Percentiles rank a stretch among this genome's conserved stretches.
These are phyloP conservation scores for Tricholoma saponaceum DNA, from an alignment of 768 basidiomycete genomes.

Conservation along the genomic window DNA sequence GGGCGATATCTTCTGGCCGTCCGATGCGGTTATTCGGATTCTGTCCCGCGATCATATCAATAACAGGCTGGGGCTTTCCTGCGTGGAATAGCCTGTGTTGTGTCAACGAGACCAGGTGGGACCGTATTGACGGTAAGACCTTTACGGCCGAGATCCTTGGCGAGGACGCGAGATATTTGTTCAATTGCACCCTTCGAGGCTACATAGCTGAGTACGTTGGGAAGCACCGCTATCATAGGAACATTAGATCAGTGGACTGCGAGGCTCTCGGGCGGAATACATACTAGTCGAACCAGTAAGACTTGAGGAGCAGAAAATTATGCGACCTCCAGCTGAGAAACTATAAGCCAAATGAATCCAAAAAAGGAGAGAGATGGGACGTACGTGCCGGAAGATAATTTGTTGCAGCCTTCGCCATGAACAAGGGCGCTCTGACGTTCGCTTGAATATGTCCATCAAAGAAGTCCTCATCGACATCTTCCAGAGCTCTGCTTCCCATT, in stretches of 20 bases:
- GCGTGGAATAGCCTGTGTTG: slow-evolving; percentile 50
- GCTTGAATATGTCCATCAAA: slow-evolving; percentile 48
- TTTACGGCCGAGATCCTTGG: slow-evolving; percentile 50
- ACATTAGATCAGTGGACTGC: too few species aligned
- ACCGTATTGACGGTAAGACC: slow-evolving; percentile 57
- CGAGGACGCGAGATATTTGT: slow-evolving; percentile 52
- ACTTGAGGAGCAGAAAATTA: slow-evolving; percentile 55
- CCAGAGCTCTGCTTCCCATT: slow-evolving; percentile 47
- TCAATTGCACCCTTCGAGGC: slow-evolving; percentile 57
- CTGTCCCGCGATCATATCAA: slow-evolving; percentile 40
- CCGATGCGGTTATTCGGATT: slow-evolving; percentile 46
- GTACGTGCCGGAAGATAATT: slow-evolving; percentile 40
- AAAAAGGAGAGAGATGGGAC: slow-evolving; percentile 13
- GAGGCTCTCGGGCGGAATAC: background rate
- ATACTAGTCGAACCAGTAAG: slow-evolving; percentile 38
- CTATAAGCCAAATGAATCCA: background rate
- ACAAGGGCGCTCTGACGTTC: slow-evolving; percentile 59
- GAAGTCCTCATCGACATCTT: slow-evolving; percentile 46
- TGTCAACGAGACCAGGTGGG: slow-evolving; percentile 53
- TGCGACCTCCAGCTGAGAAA: slow-evolving; percentile 43
- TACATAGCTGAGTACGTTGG: slow-evolving; percentile 47
- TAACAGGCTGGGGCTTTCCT: slow-evolving; percentile 43
- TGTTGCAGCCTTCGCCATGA: slow-evolving; percentile 45
- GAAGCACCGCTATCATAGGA: slow-evolving; percentile 35
- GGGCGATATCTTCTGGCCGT: slow-evolving; percentile 51